Evolutionary conservation across 441 rosid genomes (phyloP).

Genomic region (Geranium incanum): DNA sequence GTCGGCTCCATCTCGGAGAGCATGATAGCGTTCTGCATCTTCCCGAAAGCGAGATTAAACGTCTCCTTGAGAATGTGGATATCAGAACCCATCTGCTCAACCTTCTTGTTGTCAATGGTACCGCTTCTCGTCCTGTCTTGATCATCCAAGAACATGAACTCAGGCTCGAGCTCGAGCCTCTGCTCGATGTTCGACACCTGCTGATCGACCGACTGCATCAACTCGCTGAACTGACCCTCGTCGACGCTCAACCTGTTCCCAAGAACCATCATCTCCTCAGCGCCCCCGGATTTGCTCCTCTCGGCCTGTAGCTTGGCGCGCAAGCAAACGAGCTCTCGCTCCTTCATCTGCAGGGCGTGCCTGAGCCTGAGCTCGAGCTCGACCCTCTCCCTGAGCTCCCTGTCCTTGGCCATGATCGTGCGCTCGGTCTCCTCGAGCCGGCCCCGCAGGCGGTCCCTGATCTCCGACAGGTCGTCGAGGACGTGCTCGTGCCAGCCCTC

Average conservation of each 20-base stretch:
- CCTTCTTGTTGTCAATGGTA: constrained; percentile 23
- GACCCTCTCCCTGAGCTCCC: constrained; percentile 41
- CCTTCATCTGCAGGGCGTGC: constrained; percentile 47
- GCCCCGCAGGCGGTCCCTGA: constrained; percentile 61
- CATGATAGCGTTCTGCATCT: constrained; percentile 60
- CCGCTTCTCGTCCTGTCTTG: constrained; percentile 23
- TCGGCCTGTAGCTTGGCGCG: constrained; percentile 38
- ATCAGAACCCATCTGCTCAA: constrained; percentile 56
- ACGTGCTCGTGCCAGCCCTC: constrained; percentile 54
- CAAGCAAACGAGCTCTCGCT: constrained; percentile 50
- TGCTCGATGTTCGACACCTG: constrained; percentile 66
- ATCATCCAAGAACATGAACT: constrained; percentile 19
- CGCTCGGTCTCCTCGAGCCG: constrained; percentile 56
- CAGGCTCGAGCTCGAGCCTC: constrained; percentile 47
- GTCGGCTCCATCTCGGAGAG: constrained; percentile 52
- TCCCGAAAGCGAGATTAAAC: constrained; percentile 68
- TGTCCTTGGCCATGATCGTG: constrained; percentile 67
- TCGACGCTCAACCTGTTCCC: constrained; percentile 19
- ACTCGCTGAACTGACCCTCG: constrained; percentile 42
- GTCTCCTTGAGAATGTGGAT: constrained; percentile 63
- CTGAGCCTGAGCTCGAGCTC: constrained; percentile 49
- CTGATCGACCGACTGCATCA: constrained; percentile 60
- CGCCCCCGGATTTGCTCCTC: constrained; percentile 25
- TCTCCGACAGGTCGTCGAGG: constrained; percentile 49
- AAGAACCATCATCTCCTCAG: constrained; percentile 21